Conservation (phyloP, 805 yeast genomes). For the Saccharomycopsis sp. region DNA sequence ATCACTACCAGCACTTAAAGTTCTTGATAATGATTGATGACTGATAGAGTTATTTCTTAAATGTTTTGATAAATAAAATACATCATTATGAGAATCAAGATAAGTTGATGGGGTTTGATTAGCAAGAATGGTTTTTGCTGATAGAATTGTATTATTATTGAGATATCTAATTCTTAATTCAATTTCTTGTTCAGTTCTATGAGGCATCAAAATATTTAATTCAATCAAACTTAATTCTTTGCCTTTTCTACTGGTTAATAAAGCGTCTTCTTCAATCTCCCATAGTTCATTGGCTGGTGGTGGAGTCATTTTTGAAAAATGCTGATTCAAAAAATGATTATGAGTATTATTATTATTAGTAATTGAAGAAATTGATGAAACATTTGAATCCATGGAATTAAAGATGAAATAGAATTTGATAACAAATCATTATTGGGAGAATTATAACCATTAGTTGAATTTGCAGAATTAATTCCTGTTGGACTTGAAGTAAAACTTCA, state of each 20-base stretch:
- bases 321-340: neutral
- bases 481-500: conserved; percentile 3
- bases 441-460: neutral
- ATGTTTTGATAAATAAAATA: neutral
- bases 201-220: conserved; percentile 62
- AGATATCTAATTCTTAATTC: conserved; percentile 51
- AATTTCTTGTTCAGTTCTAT: conserved; percentile 67
- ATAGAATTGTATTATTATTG: too few relatives aligned
- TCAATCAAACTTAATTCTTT: conserved; percentile 63
- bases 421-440: conserved; percentile 5
- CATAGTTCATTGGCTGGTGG: conserved; percentile 24
- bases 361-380: too few relatives aligned
- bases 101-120: neutral
- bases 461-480: neutral
- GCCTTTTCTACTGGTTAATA: conserved; percentile 41
- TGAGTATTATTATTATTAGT: neutral
- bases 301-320: conserved; percentile 2
- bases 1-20: neutral
- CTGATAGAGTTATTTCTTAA: neutral
- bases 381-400: conserved; percentile 3
- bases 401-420: conserved; percentile 12
- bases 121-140: too few relatives aligned
- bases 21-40: neutral
- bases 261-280: conserved; percentile 62
- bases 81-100: neutral